These are phyloP conservation scores for Chiua virens DNA, from an alignment of 768 basidiomycete species.

Conservation along the genomic window DNA sequence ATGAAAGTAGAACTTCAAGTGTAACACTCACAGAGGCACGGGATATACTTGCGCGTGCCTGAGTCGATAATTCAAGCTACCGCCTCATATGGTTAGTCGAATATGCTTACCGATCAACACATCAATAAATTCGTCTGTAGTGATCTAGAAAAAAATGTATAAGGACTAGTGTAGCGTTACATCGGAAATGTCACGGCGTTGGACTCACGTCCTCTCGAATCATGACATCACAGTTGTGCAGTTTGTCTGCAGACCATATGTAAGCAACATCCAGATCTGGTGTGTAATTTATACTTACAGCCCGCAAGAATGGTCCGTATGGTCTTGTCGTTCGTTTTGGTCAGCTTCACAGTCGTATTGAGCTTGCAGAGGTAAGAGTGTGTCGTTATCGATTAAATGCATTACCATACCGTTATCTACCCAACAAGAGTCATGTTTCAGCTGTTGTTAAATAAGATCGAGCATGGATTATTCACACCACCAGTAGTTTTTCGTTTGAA, in stretches of 20 bases:
- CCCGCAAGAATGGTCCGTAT: constrained; percentile 90
- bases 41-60: constrained; percentile 94
- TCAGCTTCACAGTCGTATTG: constrained; percentile 91
- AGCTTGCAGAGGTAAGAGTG: constrained; percentile 42
- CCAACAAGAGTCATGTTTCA: not conserved
- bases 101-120: constrained; percentile 77
- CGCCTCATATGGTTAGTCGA: not conserved
- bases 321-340: constrained; percentile 92
- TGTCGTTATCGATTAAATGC: not conserved
- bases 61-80: constrained; percentile 3
- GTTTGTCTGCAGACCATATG: constrained; percentile 60
- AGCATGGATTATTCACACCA: constrained; percentile 57
- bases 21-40: constrained; percentile 73
- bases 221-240: constrained; percentile 97
- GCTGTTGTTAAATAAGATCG: not conserved
- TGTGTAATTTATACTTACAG: constrained; percentile 47
- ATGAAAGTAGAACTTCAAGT: not conserved
- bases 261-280: constrained; percentile 3
- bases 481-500: constrained; percentile 94
- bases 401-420: constrained; percentile 64
- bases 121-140: constrained; percentile 96
- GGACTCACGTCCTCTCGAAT: constrained; percentile 87
- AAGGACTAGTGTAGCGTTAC: too few relatives aligned
- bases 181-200: too few relatives aligned
- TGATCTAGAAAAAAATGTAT: constrained; percentile 58